These are phyloP conservation scores for Amylocystis lapponica DNA, from an alignment of 768 basidiomycete species.

Conservation along the genomic window DNA sequence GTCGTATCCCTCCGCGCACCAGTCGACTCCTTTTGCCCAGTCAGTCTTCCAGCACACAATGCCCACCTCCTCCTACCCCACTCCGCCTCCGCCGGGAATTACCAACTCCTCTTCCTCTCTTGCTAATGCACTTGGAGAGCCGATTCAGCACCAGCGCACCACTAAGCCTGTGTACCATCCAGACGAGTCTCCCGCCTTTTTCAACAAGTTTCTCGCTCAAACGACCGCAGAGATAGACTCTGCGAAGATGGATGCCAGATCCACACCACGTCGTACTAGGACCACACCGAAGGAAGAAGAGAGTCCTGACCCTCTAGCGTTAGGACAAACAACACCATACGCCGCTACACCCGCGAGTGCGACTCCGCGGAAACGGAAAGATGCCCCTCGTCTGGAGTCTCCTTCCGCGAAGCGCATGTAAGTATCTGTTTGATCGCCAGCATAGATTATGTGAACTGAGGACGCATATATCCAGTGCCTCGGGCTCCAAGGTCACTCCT, in stretches of 20 bases:
- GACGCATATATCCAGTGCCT: too few relatives aligned
- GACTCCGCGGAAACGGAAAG: constrained; percentile 72
- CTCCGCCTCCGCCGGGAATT: constrained; percentile 59
- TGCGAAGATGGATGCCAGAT: constrained; percentile 1
- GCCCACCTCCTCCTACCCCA: constrained; percentile 64
- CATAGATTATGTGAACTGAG: too few relatives aligned
- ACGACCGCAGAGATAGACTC: constrained; percentile 36
- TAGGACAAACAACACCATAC: constrained; percentile 27
- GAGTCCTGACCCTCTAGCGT: constrained; percentile 55
- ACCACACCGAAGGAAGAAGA: constrained; percentile 26
- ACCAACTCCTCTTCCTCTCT: constrained; percentile 68
- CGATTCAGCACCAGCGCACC: constrained; percentile 20
- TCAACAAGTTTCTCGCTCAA: constrained; percentile 58
- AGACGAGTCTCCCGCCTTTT: constrained; percentile 58
- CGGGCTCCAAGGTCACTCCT: too few relatives aligned
- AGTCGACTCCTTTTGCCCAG: constrained; percentile 53
- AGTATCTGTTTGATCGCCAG: too few relatives aligned
- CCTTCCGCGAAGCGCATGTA: constrained; percentile 60
- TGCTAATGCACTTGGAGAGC: constrained; percentile 61
- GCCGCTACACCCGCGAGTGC: constrained; percentile 21
- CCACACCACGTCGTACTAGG: constrained; percentile 15
- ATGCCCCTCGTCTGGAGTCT: constrained; percentile 50
- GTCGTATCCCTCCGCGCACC: constrained; percentile 43
- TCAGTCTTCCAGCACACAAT: constrained; percentile 58
- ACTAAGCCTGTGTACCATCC: constrained; percentile 39